Percentiles rank a stretch among this genome's conserved stretches.
These are phyloP conservation scores for Paramyrothecium sp. DNA, from an alignment of 2,329 filamentous ascomycete genomes.

Conservation along the genomic window DNA sequence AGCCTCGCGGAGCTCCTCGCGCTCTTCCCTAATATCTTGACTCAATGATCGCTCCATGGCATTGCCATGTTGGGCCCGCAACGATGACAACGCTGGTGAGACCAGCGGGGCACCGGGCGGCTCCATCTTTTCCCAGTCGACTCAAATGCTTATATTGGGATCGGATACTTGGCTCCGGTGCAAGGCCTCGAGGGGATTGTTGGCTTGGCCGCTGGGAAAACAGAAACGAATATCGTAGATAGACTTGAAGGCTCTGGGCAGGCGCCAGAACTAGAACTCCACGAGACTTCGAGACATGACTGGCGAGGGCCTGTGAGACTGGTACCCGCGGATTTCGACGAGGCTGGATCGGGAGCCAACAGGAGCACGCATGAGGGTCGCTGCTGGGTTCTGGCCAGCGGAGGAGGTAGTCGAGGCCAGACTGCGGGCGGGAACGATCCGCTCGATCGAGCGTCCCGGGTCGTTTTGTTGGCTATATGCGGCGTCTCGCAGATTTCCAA, in stretches of 20 bases:
- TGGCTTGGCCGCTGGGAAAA: conserved; percentile 16
- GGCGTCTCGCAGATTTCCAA: neutral
- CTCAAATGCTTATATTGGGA: neutral
- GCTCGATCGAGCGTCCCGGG: neutral
- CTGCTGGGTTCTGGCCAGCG: conserved; percentile 9
- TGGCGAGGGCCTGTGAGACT: conserved; percentile 24
- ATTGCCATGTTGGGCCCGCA: conserved; percentile 47
- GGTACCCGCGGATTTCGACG: neutral
- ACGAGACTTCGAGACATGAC: conserved; percentile 46
- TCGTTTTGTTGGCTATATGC: neutral
- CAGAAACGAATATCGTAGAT: conserved; percentile 1
- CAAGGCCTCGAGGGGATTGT: neutral
- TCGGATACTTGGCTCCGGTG: neutral
- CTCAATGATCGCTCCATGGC: conserved; percentile 69
- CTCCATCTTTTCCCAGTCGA: conserved; percentile 36
- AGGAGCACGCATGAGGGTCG: neutral
- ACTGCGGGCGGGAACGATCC: neutral
- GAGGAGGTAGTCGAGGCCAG: neutral
- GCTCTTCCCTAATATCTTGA: conserved; percentile 88
- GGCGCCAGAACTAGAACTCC: conserved; percentile 47
- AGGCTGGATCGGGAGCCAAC: conserved; percentile 3
- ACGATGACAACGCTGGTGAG: conserved; percentile 51
- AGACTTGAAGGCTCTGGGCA: conserved; percentile 38
- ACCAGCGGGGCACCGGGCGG: conserved; percentile 37
- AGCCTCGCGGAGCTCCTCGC: conserved; percentile 90